Evolutionary conservation across 2,329 filamentous ascomycete species (phyloP).

Genomic region (Colletotrichum cuscutae): DNA sequence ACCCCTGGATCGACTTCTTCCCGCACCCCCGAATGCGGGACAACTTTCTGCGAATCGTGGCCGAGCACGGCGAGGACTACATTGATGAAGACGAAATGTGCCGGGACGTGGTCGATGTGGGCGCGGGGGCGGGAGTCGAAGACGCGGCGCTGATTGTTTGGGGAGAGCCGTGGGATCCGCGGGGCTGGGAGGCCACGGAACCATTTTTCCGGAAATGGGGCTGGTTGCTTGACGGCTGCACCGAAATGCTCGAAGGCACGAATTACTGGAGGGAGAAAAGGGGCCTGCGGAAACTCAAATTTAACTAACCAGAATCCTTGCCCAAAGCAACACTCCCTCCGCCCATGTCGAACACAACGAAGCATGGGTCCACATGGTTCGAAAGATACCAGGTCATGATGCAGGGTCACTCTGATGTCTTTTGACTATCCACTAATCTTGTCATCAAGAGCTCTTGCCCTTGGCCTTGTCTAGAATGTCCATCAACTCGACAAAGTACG

Average conservation of each 20-base stretch:
- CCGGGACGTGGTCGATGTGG: conserved; percentile 32
- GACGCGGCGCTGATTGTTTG: conserved; percentile 43
- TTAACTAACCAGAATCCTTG: conserved; percentile 3
- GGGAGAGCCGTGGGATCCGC: conserved; percentile 56
- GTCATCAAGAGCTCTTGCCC: not conserved
- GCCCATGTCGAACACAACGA: not conserved
- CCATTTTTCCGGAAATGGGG: conserved; percentile 58
- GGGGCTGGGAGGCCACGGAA: conserved; percentile 59
- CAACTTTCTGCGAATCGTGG: conserved; percentile 38
- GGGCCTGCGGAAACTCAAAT: conserved; percentile 19
- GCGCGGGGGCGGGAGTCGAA: conserved; percentile 24
- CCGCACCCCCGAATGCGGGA: conserved; percentile 43
- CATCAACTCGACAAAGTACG: conserved; percentile 40
- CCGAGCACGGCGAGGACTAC: conserved; percentile 18
- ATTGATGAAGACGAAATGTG: conserved; percentile 33
- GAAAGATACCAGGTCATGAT: not conserved
- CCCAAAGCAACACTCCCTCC: not conserved
- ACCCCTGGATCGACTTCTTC: conserved; percentile 47
- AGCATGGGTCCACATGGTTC: accelerated
- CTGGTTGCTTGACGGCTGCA: conserved; percentile 49
- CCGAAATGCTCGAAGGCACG: conserved; percentile 48
- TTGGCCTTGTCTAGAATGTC: conserved; percentile 36
- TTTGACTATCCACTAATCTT: not conserved
- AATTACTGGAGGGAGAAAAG: conserved; percentile 46
- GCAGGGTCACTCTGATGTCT: not conserved